phyloP scores from a whole-genome alignment of 352 stramenopile genomes.

The Phytophthora hibernalis region DNA sequence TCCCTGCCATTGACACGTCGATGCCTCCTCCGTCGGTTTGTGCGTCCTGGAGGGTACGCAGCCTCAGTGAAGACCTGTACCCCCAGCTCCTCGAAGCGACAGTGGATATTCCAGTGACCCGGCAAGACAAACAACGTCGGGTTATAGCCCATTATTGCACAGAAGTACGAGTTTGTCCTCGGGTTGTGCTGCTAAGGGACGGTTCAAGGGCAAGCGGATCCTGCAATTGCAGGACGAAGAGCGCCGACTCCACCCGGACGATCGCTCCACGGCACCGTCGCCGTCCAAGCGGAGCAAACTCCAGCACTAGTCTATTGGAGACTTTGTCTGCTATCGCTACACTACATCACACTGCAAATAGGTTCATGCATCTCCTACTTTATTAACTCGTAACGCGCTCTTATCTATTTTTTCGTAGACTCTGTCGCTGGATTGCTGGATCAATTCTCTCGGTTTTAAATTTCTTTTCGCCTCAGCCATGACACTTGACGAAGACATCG shows the following conservation, averaged over 20 bases:
- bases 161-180: constrained; percentile 51
- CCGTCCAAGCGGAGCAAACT: constrained; percentile 66
- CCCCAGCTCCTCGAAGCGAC: constrained; percentile 23
- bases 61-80: constrained; percentile 50
- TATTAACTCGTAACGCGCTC: constrained; percentile 29
- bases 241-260: constrained; percentile 63
- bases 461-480: too few species aligned
- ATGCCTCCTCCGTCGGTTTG: constrained; percentile 18
- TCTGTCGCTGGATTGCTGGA: not conserved
- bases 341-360: constrained; percentile 28
- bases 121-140: constrained; percentile 14
- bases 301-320: constrained; percentile 22
- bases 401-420: constrained; percentile 21
- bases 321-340: constrained; percentile 22
- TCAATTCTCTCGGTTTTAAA: too few species aligned
- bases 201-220: constrained; percentile 78
- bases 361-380: constrained; percentile 32
- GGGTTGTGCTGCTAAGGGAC: constrained; percentile 35
- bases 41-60: constrained; percentile 37
- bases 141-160: constrained; percentile 37
- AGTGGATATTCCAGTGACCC: constrained; percentile 48
- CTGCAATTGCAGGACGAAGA: constrained; percentile 83
- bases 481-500: too few species aligned
- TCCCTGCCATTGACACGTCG: constrained; percentile 35
- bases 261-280: constrained; percentile 48